Evolutionary conservation across 2,329 filamentous ascomycete species (phyloP), one percentile per base, ranked within the genome.

Genomic region (Chrysoporthe austroafricana): DNA sequence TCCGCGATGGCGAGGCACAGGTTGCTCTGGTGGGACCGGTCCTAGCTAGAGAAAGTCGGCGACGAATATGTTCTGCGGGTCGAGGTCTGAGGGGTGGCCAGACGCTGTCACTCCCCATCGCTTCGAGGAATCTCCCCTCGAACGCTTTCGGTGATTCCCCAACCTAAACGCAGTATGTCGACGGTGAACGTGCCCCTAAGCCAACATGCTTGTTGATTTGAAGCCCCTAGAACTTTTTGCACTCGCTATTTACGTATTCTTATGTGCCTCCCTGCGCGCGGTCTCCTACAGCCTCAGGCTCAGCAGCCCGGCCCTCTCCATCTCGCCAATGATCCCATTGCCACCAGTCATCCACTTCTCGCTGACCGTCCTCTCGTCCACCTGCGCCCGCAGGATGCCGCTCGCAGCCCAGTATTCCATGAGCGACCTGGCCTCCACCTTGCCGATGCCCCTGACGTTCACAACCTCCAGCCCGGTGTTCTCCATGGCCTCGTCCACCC

Each of bases 381-480:
- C 84, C 58, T 82, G 84, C 70, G 86, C 83, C 71, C 91, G 87
- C 75, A 97, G 77, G 76, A 97, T 83, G 14, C 95, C 96, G 77
- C 93, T 96, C 46, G 88, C 88, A 5, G 93, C 94, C 84, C 95
- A 98, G 81, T 97, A 98, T 82, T 97, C 94, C 88, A 98, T 90
- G 73, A 97, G 83, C 0, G 88, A 85, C 69, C 90, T 87, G 13
- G 92, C 89, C 80, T 98, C 95, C 1, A 85, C 80, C 79, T 90
- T 92, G 73, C 83, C 90, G 72, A 97, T 74, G 9, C 92, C 91
- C 54, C 86, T 84, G 26, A 97, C 76, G 26, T 86, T 84, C 64
- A 89, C 71, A 1, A 88, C 80, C 68, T 80, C 77, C 52, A 85
- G 81, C 1, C 68, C 66, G 36, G 66, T 63, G 57, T 82, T 81